Evolutionary conservation across 192 early-diverging fungal species (phyloP).

Genomic region (Backusella circina): DNA sequence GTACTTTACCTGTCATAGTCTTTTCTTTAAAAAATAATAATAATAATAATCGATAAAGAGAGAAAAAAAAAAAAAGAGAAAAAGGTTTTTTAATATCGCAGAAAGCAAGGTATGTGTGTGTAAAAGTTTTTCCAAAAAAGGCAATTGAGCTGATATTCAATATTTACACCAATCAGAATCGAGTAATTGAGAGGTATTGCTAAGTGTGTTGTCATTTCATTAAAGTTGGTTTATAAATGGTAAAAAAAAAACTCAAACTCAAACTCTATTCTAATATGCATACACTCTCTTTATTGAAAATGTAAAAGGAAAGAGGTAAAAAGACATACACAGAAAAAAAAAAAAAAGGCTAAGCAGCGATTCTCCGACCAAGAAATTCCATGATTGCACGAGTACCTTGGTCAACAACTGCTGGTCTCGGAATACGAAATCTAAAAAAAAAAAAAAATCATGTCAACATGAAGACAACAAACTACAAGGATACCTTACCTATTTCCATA

Average conservation of each 20-base stretch:
- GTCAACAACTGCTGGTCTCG: conserved; percentile 43
- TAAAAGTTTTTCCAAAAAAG: too few species aligned
- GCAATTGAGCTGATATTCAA: background rate
- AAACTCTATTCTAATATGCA: background rate
- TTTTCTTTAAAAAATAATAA: background rate
- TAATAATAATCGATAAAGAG: background rate
- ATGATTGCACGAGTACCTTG: conserved; percentile 52
- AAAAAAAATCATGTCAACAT: background rate
- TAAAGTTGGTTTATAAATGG: too few species aligned
- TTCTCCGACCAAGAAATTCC: conserved; percentile 44
- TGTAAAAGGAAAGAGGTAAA: background rate
- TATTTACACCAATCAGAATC: background rate
- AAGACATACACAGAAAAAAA: background rate
- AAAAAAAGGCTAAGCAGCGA: conserved; percentile 12
- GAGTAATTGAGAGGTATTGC: background rate
- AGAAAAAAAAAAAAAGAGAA: background rate
- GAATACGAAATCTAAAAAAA: conserved; percentile 44
- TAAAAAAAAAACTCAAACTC: background rate
- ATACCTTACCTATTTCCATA: conserved; percentile 43
- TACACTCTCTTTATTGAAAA: background rate
- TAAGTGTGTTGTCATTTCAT: background rate
- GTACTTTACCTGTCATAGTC: background rate
- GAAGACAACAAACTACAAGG: too few species aligned
- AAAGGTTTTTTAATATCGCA: background rate
- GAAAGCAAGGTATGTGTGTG: too few species aligned